Evolutionary conservation across 345 rosid species (phyloP).

Genomic region (Toxicodendron radicans): DNA sequence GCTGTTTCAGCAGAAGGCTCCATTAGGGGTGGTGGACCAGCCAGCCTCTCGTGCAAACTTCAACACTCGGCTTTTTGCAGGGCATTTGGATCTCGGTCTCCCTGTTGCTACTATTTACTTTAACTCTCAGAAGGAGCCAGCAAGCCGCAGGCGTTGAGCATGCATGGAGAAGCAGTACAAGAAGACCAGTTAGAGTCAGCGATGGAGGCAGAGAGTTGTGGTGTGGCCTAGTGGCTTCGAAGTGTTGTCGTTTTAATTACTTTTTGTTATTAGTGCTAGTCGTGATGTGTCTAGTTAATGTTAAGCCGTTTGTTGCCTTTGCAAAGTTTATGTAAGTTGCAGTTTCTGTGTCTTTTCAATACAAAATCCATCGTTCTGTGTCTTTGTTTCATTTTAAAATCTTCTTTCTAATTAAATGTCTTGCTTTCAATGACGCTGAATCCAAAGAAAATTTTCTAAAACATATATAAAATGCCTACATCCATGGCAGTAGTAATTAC

Average conservation of each 20-base stretch:
- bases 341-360: not conserved
- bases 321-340: too few relatives aligned
- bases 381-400: too few relatives aligned
- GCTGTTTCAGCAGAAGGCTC: conserved; percentile 63
- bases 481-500: too few relatives aligned
- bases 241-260: too few relatives aligned
- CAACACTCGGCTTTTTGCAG: conserved; percentile 69
- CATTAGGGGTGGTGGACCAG: conserved; percentile 53
- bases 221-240: too few relatives aligned
- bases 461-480: too few relatives aligned
- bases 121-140: conserved; percentile 88
- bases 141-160: conserved; percentile 51
- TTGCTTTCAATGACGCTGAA: not conserved
- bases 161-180: not conserved
- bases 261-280: not conserved
- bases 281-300: not conserved
- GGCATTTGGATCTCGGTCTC: conserved; percentile 57
- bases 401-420: not conserved
- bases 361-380: not conserved
- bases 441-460: too few relatives aligned
- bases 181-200: not conserved
- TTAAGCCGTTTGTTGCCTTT: too few relatives aligned
- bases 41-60: conserved; percentile 68
- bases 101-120: conserved; percentile 84
- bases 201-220: not conserved